A percentile compares a stretch with the other conserved stretches of the same genome.
Evolutionary conservation across 345 rosid genomes (phyloP).

Genomic region (Diplotaxis tenuifolia): DNA sequence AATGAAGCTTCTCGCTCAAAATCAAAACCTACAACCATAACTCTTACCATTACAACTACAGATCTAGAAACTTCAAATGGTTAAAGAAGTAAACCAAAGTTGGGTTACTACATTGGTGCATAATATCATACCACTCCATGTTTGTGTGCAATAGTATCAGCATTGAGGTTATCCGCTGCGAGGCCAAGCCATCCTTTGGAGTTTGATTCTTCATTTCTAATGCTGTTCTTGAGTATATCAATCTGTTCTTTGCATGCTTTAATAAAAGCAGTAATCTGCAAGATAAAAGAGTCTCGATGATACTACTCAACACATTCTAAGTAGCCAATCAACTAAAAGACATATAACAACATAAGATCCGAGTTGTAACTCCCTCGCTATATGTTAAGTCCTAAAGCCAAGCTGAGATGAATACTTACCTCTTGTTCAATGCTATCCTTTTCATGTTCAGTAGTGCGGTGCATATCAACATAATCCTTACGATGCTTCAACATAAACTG

Average conservation of each 20-base stretch:
- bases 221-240: constrained; percentile 66
- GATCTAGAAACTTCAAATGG: neutral
- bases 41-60: neutral
- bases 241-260: constrained; percentile 87
- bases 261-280: constrained; percentile 75
- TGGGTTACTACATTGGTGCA: constrained; percentile 21
- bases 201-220: constrained; percentile 63
- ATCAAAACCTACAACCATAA: constrained; percentile 45
- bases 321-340: neutral
- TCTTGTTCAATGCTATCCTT: constrained; percentile 93
- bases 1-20: constrained; percentile 87
- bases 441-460: constrained; percentile 79
- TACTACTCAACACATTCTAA: constrained; percentile 6
- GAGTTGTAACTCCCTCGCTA: no score
- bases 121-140: constrained; percentile 81
- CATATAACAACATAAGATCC: no score
- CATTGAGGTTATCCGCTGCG: constrained; percentile 49
- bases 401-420: constrained; percentile 43
- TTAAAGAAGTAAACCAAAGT: neutral
- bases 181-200: constrained; percentile 81
- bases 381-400: no score
- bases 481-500: constrained; percentile 72
- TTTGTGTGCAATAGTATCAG: constrained; percentile 83
- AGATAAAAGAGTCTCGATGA: neutral
- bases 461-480: constrained; percentile 81